Base-by-base conservation (phyloP, 106 monocot species). In the Acorus gramineus region DNA sequence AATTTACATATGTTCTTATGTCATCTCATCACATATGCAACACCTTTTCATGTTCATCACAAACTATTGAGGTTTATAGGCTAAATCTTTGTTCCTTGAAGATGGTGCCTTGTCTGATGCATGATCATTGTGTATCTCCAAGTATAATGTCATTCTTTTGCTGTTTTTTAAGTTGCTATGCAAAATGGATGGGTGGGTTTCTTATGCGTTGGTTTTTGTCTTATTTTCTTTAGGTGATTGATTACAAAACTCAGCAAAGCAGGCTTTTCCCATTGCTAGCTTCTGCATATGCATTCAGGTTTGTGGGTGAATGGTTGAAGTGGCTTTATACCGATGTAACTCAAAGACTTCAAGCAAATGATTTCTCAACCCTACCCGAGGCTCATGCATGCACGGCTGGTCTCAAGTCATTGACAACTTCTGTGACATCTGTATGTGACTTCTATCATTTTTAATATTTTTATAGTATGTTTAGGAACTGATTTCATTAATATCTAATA, bases 311-410 rank as follows among this genome's bases (percentile, higher is more conserved):
- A 57, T 96, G 95, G 95, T 73, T 96, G 71, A 82, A 90, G 53
- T 87, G 86, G 86, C 79, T 96, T 47, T 96, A 96, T 66, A 68
- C 72, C 8, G 95, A 96, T 74, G 90, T 96, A 57, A 87, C 76
- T 10, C 76, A 82, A 63, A 87, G 80, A 72, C 70, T 96, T 52
- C 77, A 87, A 73, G 78, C 80, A 4, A 87, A 73, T 69, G 95
- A 96, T 60, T 96, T 90, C 66, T 82, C 95, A 47, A 96, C 95
- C 49, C 72, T 96, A 59, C 84, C 87, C 57, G 95, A 96, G 64
- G 95, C 73, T 51, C 95, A 96, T 87, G 95, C 95, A 13, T 96
- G 95, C 76, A 96, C 95, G n/a, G 90, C 95, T 81, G 95, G 95
- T 54, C 71, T 96, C 74, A 96, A 96, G 73, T 90, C 95, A 4